Percentiles rank a stretch among this genome's conserved stretches.
These are phyloP conservation scores for Mycogone perniciosa DNA, from an alignment of 2,329 filamentous ascomycete genomes.

Conservation along the genomic window DNA sequence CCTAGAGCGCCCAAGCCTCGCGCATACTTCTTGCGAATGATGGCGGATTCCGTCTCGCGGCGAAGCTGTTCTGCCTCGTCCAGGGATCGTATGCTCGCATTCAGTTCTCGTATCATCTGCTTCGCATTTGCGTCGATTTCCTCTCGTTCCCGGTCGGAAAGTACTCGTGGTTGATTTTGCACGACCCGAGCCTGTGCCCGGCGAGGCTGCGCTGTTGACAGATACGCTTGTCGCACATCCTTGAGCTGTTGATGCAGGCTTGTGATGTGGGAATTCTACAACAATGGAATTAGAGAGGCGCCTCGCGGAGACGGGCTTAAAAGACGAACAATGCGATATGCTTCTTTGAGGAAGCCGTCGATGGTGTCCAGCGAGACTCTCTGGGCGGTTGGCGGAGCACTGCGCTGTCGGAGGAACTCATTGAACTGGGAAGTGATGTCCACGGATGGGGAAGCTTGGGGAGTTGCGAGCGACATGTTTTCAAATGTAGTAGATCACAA, in stretches of 20 bases:
- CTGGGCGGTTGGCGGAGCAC: constrained; percentile 42
- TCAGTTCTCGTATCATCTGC: constrained; percentile 75
- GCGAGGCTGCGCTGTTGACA: constrained; percentile 68
- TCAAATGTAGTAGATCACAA: neutral
- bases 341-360: constrained; percentile 88
- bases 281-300: neutral
- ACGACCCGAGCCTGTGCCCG: constrained; percentile 43
- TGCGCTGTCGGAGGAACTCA: constrained; percentile 55
- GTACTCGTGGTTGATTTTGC: constrained; percentile 43
- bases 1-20: constrained; percentile 58
- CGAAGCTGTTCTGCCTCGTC: constrained; percentile 77
- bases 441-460: constrained; percentile 30
- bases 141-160: constrained; percentile 78
- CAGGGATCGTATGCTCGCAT: constrained; percentile 71
- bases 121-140: constrained; percentile 85
- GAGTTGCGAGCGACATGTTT: constrained; percentile 1
- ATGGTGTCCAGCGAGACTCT: constrained; percentile 47
- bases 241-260: constrained; percentile 75
- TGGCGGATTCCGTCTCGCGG: constrained; percentile 63
- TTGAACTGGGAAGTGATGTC: constrained; percentile 66
- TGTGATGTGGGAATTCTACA: constrained; percentile 75
- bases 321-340: constrained; percentile 51
- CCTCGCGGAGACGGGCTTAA: neutral
- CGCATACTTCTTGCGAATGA: constrained; percentile 65
- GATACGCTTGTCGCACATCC: constrained; percentile 81